A percentile compares a stretch with the other conserved stretches of the same genome.
Evolutionary conservation across 2,329 filamentous ascomycete genomes (phyloP).

Genomic region (Huntiella moniliformis): DNA sequence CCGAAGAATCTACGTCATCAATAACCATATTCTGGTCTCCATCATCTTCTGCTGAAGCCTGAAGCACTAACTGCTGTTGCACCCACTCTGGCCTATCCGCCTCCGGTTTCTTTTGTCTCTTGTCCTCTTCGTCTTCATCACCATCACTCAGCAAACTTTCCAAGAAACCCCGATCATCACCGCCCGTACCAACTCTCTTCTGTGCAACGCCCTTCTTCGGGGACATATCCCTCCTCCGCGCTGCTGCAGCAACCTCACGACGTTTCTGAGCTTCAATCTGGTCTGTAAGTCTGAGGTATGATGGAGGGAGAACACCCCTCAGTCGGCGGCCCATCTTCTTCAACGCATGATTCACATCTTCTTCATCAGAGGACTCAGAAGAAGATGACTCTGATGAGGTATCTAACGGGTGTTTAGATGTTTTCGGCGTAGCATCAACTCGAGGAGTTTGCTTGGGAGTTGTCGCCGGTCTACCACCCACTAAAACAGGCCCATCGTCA

Average conservation of each 20-base stretch:
- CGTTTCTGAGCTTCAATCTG: slow-evolving; percentile 16
- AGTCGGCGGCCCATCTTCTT: slow-evolving; percentile 25
- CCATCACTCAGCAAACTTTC: slow-evolving; percentile 4
- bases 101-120: background rate
- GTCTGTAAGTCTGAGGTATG: slow-evolving; percentile 44
- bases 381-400: too few species aligned
- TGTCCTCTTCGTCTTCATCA: slow-evolving; percentile 15
- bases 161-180: slow-evolving; percentile 5
- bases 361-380: slow-evolving; percentile 15
- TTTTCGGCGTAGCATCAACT: too few species aligned
- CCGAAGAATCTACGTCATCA: slow-evolving; percentile 20
- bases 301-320: slow-evolving; percentile 45
- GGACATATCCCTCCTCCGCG: background rate
- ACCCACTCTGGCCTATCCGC: slow-evolving; percentile 2
- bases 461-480: too few species aligned
- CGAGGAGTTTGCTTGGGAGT: too few species aligned
- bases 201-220: slow-evolving; percentile 8
- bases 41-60: slow-evolving; percentile 3
- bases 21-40: background rate
- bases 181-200: slow-evolving; percentile 1
- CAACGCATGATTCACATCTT: slow-evolving; percentile 14
- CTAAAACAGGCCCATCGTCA: too few species aligned
- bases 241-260: background rate
- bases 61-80: slow-evolving; percentile 5
- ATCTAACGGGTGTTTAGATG: too few species aligned